phyloP scores from a whole-genome alignment of 2,329 filamentous ascomycete species.

The Corinectria fuckeliana region DNA sequence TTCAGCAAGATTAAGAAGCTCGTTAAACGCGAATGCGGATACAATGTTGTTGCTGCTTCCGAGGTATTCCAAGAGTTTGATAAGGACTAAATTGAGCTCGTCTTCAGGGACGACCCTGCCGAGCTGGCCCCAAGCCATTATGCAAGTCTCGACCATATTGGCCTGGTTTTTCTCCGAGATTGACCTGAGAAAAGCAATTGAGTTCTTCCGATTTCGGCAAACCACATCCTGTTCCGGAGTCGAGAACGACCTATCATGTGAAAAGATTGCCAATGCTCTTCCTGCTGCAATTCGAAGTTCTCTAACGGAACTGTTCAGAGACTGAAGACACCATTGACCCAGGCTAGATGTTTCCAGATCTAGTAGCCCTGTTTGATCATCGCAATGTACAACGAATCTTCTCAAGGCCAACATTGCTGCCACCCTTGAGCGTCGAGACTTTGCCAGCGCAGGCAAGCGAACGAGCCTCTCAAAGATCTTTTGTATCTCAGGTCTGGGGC shows the following conservation, averaged over 20 bases:
- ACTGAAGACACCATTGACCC: conserved; percentile 83
- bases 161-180: conserved; percentile 73
- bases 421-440: conserved; percentile 68
- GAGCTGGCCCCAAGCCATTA: conserved; percentile 85
- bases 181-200: conserved; percentile 73
- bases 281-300: conserved; percentile 85
- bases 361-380: conserved; percentile 60
- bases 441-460: conserved; percentile 52
- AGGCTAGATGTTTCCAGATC: conserved; percentile 71
- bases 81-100: conserved; percentile 84
- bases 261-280: conserved; percentile 70
- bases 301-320: conserved; percentile 81
- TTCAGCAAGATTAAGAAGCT: conserved; percentile 77
- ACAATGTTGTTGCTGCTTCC: conserved; percentile 83
- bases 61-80: conserved; percentile 85
- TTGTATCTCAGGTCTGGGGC: conserved; percentile 48
- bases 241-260: conserved; percentile 45
- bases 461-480: conserved; percentile 55
- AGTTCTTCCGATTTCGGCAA: conserved; percentile 64
- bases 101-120: conserved; percentile 79
- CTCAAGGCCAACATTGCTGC: conserved; percentile 75
- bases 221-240: conserved; percentile 33
- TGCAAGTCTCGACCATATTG: conserved; percentile 79
- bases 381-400: conserved; percentile 72
- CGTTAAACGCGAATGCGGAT: conserved; percentile 81